phyloP scores from a whole-genome alignment of 192 early-diverging fungal genomes.

The Backusella psychrophila region DNA sequence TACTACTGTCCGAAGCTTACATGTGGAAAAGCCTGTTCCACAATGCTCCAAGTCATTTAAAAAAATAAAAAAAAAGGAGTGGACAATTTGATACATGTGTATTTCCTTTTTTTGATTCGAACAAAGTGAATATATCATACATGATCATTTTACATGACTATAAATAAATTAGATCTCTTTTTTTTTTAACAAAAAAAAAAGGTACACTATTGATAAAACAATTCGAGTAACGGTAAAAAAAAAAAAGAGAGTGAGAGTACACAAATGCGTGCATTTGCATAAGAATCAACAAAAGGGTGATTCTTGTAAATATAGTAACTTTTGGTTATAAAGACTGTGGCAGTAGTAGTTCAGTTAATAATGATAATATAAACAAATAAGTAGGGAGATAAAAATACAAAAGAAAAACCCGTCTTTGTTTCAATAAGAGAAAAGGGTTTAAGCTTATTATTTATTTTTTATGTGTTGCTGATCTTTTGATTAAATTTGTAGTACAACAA shows the following conservation, averaged over 20 bases:
- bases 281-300: no score
- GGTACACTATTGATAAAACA: not conserved
- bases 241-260: not conserved
- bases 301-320: not conserved
- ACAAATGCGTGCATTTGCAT: no score
- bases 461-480: not conserved
- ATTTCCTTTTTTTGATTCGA: not conserved
- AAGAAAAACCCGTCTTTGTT: not conserved
- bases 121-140: not conserved
- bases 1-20: conserved; percentile 93
- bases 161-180: not conserved
- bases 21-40: conserved; percentile 97
- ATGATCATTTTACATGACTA: not conserved
- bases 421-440: not conserved
- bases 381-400: not conserved
- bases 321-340: not conserved
- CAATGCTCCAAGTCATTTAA: conserved; percentile 83
- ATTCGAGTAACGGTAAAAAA: not conserved
- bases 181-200: no score
- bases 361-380: not conserved
- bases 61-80: conserved; percentile 13
- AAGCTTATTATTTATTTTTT: not conserved
- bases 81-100: not conserved
- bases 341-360: not conserved
- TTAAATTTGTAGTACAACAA: not conserved